These are phyloP conservation scores for Fusarium lyarnte DNA, from an alignment of 2,329 filamentous ascomycete species.

Conservation along the genomic window DNA sequence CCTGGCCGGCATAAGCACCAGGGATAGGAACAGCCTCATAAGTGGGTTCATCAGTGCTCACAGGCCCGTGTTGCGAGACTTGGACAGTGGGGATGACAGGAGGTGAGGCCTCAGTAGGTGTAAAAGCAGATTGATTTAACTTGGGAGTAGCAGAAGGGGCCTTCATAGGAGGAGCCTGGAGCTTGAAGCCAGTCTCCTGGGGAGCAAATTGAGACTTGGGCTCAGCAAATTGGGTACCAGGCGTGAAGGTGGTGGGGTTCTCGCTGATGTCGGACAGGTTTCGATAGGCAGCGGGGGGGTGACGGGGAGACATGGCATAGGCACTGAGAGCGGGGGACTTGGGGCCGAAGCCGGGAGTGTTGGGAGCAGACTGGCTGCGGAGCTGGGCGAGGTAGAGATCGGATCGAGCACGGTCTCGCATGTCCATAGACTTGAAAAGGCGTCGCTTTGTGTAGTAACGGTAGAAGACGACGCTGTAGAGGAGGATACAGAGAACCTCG, in stretches of 20 bases:
- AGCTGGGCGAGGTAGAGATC: conserved; percentile 93
- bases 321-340: conserved; percentile 64
- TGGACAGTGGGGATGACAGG: conserved; percentile 53
- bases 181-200: conserved; percentile 74
- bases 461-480: conserved; percentile 97
- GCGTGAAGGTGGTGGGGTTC: conserved; percentile 62
- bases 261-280: conserved; percentile 58
- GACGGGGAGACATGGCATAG: conserved; percentile 67
- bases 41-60: conserved; percentile 81
- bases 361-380: conserved; percentile 87
- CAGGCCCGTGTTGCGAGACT: conserved; percentile 71
- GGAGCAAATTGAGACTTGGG: conserved; percentile 70
- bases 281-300: conserved; percentile 66
- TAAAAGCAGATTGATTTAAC: conserved; percentile 70
- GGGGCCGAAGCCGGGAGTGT: conserved; percentile 88
- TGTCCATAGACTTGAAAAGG: conserved; percentile 95
- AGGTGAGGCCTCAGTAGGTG: conserved; percentile 54
- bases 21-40: conserved; percentile 92
- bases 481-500: conserved; percentile 87
- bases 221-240: conserved; percentile 65
- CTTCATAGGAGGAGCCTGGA: conserved; percentile 85
- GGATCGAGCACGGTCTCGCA: conserved; percentile 91
- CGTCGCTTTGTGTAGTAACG: conserved; percentile 96
- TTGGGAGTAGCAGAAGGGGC: conserved; percentile 82
- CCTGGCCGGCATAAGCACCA: conserved; percentile 75